Evolutionary conservation across 2,329 filamentous ascomycete species (phyloP).

Genomic region (Westerdykella sp.): DNA sequence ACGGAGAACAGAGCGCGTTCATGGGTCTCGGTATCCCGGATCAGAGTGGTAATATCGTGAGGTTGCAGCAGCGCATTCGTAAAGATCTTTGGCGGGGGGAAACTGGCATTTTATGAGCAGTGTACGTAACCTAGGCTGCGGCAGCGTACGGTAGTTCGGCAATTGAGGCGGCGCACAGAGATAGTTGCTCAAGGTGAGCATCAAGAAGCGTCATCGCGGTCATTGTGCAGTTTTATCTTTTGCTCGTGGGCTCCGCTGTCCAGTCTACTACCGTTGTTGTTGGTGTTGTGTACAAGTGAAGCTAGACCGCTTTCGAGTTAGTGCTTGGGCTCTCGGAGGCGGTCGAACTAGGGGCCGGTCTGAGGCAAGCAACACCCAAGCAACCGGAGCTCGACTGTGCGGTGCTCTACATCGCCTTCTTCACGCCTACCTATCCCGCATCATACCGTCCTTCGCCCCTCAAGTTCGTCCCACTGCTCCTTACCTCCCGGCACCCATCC

Average conservation of each 20-base stretch:
- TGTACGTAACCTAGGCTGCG: background rate
- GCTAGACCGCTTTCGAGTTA: background rate
- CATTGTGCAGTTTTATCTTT: constrained; percentile 5
- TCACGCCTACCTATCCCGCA: background rate
- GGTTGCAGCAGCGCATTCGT: constrained; percentile 84
- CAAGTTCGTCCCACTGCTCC: constrained; percentile 1
- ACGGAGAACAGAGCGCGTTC: constrained; percentile 94
- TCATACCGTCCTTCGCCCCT: background rate
- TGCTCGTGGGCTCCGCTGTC: too few species aligned
- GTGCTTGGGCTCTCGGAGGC: background rate
- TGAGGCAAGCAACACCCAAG: background rate
- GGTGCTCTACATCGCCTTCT: background rate
- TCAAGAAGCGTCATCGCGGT: constrained; percentile 40
- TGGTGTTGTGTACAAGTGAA: too few species aligned
- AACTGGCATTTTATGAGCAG: constrained; percentile 48
- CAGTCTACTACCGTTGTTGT: too few species aligned
- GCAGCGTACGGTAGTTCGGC: constrained; percentile 41
- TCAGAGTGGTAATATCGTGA: constrained; percentile 88
- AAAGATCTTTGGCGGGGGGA: constrained; percentile 88
- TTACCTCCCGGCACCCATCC: constrained; percentile 1
- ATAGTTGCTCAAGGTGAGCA: constrained; percentile 47
- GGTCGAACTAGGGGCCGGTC: background rate
- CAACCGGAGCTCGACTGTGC: background rate
- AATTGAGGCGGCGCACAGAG: constrained; percentile 44
- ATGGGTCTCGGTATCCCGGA: constrained; percentile 90